These are phyloP conservation scores for Linaria vulgaris DNA, from an alignment of 257 asterid species.

Conservation along the genomic window DNA sequence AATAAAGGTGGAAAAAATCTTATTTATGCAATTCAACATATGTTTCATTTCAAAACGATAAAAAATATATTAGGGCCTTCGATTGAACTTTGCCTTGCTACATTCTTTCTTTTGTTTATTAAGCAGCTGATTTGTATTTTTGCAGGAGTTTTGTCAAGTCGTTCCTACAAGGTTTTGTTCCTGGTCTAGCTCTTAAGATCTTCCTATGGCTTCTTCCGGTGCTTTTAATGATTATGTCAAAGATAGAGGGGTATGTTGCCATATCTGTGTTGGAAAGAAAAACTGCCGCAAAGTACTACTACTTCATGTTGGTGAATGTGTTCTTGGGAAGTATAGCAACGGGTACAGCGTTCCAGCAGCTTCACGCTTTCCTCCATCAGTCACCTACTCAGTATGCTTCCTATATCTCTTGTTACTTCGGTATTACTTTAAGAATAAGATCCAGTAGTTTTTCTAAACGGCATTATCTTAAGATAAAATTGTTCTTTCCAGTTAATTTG, in stretches of 20 bases:
- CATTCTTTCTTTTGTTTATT: neutral
- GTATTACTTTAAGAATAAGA: neutral
- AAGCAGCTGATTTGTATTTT: conserved; percentile 9
- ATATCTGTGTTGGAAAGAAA: conserved; percentile 70
- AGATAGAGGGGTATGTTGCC: conserved; percentile 82
- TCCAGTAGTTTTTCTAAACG: neutral
- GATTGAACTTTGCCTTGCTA: too few relatives aligned
- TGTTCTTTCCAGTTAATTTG: neutral
- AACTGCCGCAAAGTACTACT: conserved; percentile 82
- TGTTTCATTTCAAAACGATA: too few relatives aligned
- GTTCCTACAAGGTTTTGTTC: conserved; percentile 90
- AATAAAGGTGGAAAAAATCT: neutral
- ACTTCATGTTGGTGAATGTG: conserved; percentile 91
- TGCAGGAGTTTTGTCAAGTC: conserved; percentile 87
- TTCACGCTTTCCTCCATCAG: conserved; percentile 82
- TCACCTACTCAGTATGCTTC: conserved; percentile 71
- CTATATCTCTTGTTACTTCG: conserved; percentile 4
- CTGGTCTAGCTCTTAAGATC: conserved; percentile 89
- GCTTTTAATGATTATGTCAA: conserved; percentile 84
- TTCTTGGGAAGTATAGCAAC: conserved; percentile 95
- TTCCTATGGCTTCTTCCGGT: conserved; percentile 67
- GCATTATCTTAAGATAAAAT: neutral
- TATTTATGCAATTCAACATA: too few relatives aligned
- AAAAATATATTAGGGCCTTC: too few relatives aligned
- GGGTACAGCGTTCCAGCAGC: conserved; percentile 98